Evolutionary conservation across 257 asterid genomes (phyloP), one percentile per base, ranked within the genome.

Genomic region (Apocynum venetum): DNA sequence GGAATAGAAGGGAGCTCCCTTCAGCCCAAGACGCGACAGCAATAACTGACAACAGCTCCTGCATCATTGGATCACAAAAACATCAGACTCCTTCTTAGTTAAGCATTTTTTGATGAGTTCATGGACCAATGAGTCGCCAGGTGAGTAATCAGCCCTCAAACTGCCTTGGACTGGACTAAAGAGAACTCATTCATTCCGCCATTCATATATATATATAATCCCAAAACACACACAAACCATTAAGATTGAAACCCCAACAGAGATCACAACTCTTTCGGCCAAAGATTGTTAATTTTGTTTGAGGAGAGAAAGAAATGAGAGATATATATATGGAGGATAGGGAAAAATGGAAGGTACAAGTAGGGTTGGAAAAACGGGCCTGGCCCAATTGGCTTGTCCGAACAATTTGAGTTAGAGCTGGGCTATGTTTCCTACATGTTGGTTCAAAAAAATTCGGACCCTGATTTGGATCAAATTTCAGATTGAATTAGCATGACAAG

Each of bases 1-100:
- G 76, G 73, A 78, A 71, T 17, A 38, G 70, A 40, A 91, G 96
- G 98, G 97, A 93, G 97, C 97, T 90, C 98, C 97, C 97, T 93
- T 93, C 98, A 90, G 97, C 89, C 98, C 98, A 93, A 93, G 96
- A 86, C 97, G 85, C 31, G 97, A 91, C 93, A 88, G 83, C 38
- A 80, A 80, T 12, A 86, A 82, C 93, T 65, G 91, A 87, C 81
- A 88, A 60, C 83, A 85, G 96, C 98, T 93, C 97, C 93, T 74
- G 89, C 89, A 83, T 90, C 96, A 84, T 88, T 87, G 88, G 86
- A 89, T 89, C 97, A 81, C 85, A 78, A 93, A 86, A 84, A 31
- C 85, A 76, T 86, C 86, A 77, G 59, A 64, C 53, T 25, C 31
- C 0, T 25, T 59, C 53, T 76, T 3, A 17, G 3, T 56, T 56